A percentile compares a stretch with the other conserved stretches of the same genome.
Evolutionary conservation across 768 basidiomycete genomes (phyloP).

Genomic region (Crassisporium funariophilum): DNA sequence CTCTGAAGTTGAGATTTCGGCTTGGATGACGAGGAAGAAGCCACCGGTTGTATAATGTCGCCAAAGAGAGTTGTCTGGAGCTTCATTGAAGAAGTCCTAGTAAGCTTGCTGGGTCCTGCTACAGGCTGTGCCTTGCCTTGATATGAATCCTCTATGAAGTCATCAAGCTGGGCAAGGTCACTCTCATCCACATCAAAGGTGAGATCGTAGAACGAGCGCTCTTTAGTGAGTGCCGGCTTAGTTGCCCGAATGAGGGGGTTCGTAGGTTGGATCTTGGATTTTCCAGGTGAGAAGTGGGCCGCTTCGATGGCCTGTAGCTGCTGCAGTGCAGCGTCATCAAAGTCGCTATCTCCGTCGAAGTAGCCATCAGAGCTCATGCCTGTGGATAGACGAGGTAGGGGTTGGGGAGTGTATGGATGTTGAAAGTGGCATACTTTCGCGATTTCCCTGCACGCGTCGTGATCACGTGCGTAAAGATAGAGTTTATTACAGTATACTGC

Average conservation of each 20-base stretch:
- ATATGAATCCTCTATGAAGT: constrained; percentile 51
- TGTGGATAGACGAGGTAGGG: constrained; percentile 1
- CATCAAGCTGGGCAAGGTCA: constrained; percentile 57
- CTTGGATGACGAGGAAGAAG: constrained; percentile 28
- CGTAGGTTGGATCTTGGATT: constrained; percentile 7
- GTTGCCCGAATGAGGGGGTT: constrained; percentile 9
- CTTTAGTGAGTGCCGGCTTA: constrained; percentile 27
- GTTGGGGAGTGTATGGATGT: background rate
- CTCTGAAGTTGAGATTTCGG: constrained; percentile 39
- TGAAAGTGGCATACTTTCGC: constrained; percentile 2
- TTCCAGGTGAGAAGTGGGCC: constrained; percentile 39
- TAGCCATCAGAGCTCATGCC: constrained; percentile 81
- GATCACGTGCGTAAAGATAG: constrained; percentile 30
- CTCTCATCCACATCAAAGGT: constrained; percentile 58
- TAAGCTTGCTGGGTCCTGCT: constrained; percentile 41
- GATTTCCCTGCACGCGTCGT: constrained; percentile 22
- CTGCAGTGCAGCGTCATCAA: constrained; percentile 59
- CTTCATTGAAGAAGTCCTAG: constrained; percentile 37
- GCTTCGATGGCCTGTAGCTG: constrained; percentile 77
- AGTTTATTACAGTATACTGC: no score
- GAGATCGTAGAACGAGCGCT: constrained; percentile 54
- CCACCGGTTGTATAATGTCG: constrained; percentile 45
- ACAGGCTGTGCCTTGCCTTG: constrained; percentile 39
- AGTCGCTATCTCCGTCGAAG: constrained; percentile 62
- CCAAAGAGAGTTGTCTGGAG: constrained; percentile 71